Evolutionary conservation across 768 basidiomycete genomes (phyloP), one percentile per base, ranked within the genome.

Genomic region (Cystoderma amianthinum): DNA sequence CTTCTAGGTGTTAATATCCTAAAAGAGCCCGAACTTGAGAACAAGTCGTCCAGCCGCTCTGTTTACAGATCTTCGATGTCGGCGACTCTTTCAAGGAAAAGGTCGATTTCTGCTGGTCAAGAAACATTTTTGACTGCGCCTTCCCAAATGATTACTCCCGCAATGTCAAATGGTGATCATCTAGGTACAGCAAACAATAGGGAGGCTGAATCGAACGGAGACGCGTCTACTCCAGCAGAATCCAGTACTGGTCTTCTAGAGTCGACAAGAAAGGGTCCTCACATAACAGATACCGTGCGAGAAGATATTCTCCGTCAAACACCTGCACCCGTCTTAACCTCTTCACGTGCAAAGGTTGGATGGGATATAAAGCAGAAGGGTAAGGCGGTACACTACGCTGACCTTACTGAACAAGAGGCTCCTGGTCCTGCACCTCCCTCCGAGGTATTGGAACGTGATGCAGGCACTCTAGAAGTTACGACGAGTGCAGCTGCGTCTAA

Each of bases 1-100:
- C 71, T 91, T 45, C 64, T 89, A 25, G 88, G 85, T 9, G 70
- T 88, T 38, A 73, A 78, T 46, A 62, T 84, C 22, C 61, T 82
- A 37, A 62, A 71, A 33, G 64, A 64, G 34, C 53, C 55, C 28
- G 52, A 6, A 38, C 36, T n/a, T 42, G 41, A 21, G 28, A 34
- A 13, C 32, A 45, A 21, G 16, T 11, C 23, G 5, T 10, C 9
- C 16, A 30, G n/a, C 23, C 6, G 39, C 11, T 5, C 23, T 40
- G 23, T n/a, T 25, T 15, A 7, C 39, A 5, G 5, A 28, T 23
- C 13, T 10, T 28, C 7, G 15, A 22, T 38, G 11, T 10, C 5
- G 23, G 9, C 15, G 28, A 30, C n/a, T 22, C 30, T 15, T 7
- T 7, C 16, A 7, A 24, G 21, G 20, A 9, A 19, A 10, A 30